These are phyloP conservation scores for Citrullus colocynthis DNA, from an alignment of 306 rosid genomes.

Conservation along the genomic window DNA sequence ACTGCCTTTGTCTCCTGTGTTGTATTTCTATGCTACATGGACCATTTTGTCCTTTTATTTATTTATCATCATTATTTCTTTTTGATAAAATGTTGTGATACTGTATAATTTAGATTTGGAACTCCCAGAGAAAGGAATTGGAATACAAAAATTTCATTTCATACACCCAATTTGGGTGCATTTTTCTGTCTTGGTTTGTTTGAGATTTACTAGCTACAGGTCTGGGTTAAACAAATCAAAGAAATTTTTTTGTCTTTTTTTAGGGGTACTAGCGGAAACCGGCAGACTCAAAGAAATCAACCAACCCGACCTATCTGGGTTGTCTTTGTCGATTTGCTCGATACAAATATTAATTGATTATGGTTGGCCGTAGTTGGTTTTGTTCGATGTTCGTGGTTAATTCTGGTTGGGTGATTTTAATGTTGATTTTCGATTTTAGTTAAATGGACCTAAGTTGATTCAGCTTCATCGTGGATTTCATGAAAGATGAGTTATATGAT, in stretches of 20 bases:
- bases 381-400: background rate
- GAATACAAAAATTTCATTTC: background rate
- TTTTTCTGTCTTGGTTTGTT: too few relatives aligned
- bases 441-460: background rate
- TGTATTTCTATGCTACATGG: background rate
- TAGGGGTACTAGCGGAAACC: background rate
- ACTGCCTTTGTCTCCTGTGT: background rate
- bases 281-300: background rate
- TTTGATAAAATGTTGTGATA: background rate
- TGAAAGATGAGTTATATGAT: background rate
- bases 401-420: background rate
- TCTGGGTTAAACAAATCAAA: background rate
- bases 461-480: background rate
- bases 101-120: background rate
- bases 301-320: background rate
- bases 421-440: background rate
- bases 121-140: background rate
- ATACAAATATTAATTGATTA: background rate
- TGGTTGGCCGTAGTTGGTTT: background rate
- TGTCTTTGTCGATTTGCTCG: background rate
- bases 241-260: background rate
- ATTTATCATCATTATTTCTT: background rate
- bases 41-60: background rate
- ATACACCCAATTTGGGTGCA: background rate
- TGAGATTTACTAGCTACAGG: background rate